Base-by-base conservation (phyloP, 176 grass and related monocot species). In the Oryza australiensis region DNA sequence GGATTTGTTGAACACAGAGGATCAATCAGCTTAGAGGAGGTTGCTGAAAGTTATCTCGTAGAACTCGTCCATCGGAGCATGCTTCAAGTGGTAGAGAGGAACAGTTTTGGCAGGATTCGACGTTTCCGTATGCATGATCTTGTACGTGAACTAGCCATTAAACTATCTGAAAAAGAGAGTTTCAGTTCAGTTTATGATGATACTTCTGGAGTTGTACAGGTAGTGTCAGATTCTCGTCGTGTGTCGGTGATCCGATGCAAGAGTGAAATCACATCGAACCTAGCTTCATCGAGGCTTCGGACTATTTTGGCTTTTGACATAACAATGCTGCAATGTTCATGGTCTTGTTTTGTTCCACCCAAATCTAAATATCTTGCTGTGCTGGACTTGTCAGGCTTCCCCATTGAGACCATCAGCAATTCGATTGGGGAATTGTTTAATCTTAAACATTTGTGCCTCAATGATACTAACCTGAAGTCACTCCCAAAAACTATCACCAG, bases 21-120 rank as follows among this genome's bases (percentile, higher is more conserved):
- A 77, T 1, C 42, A 10, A 76, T 34, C 27, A 89, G 76, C n/a
- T 35, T 72, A 65, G 87, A 89, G 32, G 82, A 89, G 30, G 70
- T 85, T 15, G 82, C 82, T 15, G 70, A 85, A 51, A 70, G 70
- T 20, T 82, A 77, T 76, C 14, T 57, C 14, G 14, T 13, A 46
- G 43, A 46, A 46, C 43, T 46, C 12, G 43, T 46, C 43, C 43
- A 46, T 46, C 12, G 51, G 5, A 57, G 3, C 51, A 57, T 57
- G 51, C 51, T 57, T 57, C 51, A 57, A 5, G 51, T 57, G 14
- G 20, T 57, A 22, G 51, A 57, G 51, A 57, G 18, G 51, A 57
- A 57, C 51, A 22, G 51, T 57, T 57, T 20, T 57, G 20, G 20
- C 9, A 57, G 14, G 18, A 57, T 57, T n/a, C 0, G 20, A 7